Percentiles rank a stretch among this genome's conserved stretches.
phyloP scores from a whole-genome alignment of 1,284 basidiomycete genomes.

The Neotropicomus parvogracilis region DNA sequence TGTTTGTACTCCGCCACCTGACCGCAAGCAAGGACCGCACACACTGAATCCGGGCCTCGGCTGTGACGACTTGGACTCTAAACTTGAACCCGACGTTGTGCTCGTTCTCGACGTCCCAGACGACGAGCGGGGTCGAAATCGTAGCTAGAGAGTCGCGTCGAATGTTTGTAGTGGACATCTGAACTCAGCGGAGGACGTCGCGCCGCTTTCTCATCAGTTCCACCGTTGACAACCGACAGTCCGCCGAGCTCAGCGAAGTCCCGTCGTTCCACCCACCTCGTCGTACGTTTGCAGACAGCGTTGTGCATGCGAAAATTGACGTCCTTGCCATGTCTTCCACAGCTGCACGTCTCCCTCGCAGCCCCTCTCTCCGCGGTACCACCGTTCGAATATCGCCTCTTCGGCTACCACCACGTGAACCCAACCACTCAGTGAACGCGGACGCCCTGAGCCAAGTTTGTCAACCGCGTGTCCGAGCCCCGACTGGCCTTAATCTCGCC shows the following conservation, averaged over 20 bases:
- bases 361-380: slow-evolving; percentile 18
- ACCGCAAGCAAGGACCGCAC: not conserved
- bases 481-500: slow-evolving; percentile 32
- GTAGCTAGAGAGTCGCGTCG: slow-evolving; percentile 6
- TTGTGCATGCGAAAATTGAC: slow-evolving; percentile 24
- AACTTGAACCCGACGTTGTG: not conserved
- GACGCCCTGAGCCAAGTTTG: slow-evolving; percentile 36
- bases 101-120: slow-evolving; percentile 3
- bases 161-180: slow-evolving; percentile 16
- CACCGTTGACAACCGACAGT: slow-evolving; percentile 29
- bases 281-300: slow-evolving; percentile 26
- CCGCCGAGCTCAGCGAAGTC: slow-evolving; percentile 36
- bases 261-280: slow-evolving; percentile 16
- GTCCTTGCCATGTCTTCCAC: slow-evolving; percentile 24
- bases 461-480: slow-evolving; percentile 36
- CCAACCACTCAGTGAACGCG: slow-evolving; percentile 26
- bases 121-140: not conserved
- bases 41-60: slow-evolving; percentile 1
- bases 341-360: slow-evolving; percentile 8
- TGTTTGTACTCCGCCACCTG: slow-evolving; percentile 28
- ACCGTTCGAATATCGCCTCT: slow-evolving; percentile 24
- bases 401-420: slow-evolving; percentile 37
- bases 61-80: not conserved
- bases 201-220: slow-evolving; percentile 3
- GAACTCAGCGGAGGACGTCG: slow-evolving; percentile 29